Evolutionary conservation across 495 filamentous ascomycete genomes (phyloP).

Genomic region (Trichodelitschia bisporula): DNA sequence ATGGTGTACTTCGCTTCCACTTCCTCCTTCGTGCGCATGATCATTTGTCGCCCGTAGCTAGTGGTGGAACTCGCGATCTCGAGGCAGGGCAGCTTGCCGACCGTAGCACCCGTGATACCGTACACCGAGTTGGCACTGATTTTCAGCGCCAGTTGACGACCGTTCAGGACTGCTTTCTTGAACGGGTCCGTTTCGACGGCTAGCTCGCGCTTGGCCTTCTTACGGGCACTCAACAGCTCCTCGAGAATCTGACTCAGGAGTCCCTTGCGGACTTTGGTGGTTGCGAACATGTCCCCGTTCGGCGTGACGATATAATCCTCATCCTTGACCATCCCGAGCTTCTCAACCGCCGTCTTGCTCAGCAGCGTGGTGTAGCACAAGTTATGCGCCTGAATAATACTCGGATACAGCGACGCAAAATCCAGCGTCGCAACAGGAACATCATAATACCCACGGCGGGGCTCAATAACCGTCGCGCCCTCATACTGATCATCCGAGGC

Average conservation of each 20-base stretch:
- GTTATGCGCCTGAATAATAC: conserved; percentile 97
- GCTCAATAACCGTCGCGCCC: conserved; percentile 95
- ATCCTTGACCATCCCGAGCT: conserved; percentile 46
- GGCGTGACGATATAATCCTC: conserved; percentile 94
- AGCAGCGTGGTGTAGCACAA: conserved; percentile 92
- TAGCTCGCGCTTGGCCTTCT: conserved; percentile 76
- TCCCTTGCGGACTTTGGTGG: conserved; percentile 69
- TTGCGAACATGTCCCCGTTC: conserved; percentile 83
- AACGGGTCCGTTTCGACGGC: conserved; percentile 83
- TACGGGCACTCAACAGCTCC: conserved; percentile 69
- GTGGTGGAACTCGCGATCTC: conserved; percentile 92
- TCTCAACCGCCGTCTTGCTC: conserved; percentile 56
- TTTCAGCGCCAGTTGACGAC: conserved; percentile 89
- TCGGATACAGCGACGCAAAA: conserved; percentile 96
- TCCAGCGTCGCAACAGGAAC: conserved; percentile 92
- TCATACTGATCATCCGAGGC: conserved; percentile 65
- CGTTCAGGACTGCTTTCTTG: conserved; percentile 93
- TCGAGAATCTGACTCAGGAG: conserved; percentile 87
- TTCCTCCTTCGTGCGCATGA: conserved; percentile 84
- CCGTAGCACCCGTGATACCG: conserved; percentile 85
- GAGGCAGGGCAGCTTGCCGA: conserved; percentile 86
- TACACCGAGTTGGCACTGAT: conserved; percentile 97
- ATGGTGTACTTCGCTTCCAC: conserved; percentile 77
- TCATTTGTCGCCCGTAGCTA: conserved; percentile 91
- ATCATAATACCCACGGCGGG: conserved; percentile 71